Evolutionary conservation across 2,329 filamentous ascomycete species (phyloP), one percentile per base, ranked within the genome.

Genomic region (Microdochium paspali): DNA sequence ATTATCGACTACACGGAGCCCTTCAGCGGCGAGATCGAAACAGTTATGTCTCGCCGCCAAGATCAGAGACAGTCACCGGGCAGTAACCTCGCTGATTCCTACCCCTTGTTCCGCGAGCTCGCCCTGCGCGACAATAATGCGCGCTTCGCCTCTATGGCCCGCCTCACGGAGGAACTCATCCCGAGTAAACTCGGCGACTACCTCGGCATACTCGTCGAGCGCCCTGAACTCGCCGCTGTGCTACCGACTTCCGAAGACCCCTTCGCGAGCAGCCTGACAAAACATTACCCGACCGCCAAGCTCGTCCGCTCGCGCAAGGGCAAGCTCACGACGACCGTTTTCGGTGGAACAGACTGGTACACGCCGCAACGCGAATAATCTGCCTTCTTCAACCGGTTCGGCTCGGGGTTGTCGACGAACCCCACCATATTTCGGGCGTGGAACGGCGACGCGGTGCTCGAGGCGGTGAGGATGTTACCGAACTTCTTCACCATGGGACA

Each of bases 401-500:
- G 47, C 28, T 52, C 50, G 15, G 52, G 52, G 12, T 47, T 54
- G 9, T 54, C 52, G 28, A 54, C 52, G 18, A 54, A 54, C 44
- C 52, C 52, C 32, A 52, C 50, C 31, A 25, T 54, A 31, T 54
- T 54, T 44, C 48, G 52, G 24, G 52, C 52, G 13, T 54, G 50
- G 50, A 54, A 54, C 42, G 52, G 52, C 43, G 23, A 45, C 20
- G 26, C 46, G 4, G 49, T 46, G 3, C 48, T 54, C 21, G 52
- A 54, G 40, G 52, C 24, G 30, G 47, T 54, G 24, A 50, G 52
- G 3, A 46, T 54, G n/a, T 46, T 52, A 20, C 50, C 52, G 5
- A 50, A 54, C 46, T 54, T 54, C 48, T 54, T 54, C 52, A 51
- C 50, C 46, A 54, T 54, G 52, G 52, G 52, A 7, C 52, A 54